phyloP scores from a whole-genome alignment of 768 basidiomycete species.

The Amanita pallidorosea region DNA sequence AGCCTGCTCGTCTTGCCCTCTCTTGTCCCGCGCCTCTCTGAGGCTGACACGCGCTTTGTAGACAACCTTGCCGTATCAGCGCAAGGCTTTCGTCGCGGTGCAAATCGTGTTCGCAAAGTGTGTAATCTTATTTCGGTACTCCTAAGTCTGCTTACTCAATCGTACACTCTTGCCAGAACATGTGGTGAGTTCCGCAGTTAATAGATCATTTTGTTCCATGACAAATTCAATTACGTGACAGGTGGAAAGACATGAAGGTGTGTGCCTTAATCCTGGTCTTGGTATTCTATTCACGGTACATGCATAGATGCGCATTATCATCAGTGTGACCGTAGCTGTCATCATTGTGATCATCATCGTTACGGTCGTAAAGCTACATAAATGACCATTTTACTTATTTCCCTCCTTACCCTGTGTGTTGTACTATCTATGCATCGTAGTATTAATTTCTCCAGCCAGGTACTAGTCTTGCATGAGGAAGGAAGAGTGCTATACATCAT shows the following conservation, averaged over 20 bases:
- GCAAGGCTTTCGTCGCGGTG: constrained; percentile 97
- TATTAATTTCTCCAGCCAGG: constrained; percentile 7
- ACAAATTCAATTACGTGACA: constrained; percentile 15
- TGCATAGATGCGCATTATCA: constrained; percentile 89
- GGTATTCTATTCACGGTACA: background rate
- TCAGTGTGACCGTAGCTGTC: constrained; percentile 79
- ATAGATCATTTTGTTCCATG: background rate
- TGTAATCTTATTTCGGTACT: constrained; percentile 12
- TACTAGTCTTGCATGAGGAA: background rate
- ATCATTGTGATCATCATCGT: constrained; percentile 95
- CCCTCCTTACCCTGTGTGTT: constrained; percentile 1
- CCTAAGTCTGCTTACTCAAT: constrained; percentile 3
- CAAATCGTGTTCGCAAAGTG: constrained; percentile 96
- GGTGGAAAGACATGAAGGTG: constrained; percentile 99
- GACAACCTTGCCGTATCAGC: constrained; percentile 97
- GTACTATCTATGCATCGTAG: constrained; percentile 10
- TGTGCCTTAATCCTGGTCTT: constrained; percentile 19
- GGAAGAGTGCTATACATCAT: background rate
- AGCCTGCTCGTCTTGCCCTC: constrained; percentile 17
- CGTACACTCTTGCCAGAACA: constrained; percentile 42
- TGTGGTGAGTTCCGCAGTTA: constrained; percentile 47
- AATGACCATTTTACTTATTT: background rate
- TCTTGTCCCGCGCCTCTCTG: background rate
- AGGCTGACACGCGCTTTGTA: constrained; percentile 18
- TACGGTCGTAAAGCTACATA: constrained; percentile 66